Base-by-base conservation (phyloP, 306 rosid genomes). In the Carpinus fangiana region DNA sequence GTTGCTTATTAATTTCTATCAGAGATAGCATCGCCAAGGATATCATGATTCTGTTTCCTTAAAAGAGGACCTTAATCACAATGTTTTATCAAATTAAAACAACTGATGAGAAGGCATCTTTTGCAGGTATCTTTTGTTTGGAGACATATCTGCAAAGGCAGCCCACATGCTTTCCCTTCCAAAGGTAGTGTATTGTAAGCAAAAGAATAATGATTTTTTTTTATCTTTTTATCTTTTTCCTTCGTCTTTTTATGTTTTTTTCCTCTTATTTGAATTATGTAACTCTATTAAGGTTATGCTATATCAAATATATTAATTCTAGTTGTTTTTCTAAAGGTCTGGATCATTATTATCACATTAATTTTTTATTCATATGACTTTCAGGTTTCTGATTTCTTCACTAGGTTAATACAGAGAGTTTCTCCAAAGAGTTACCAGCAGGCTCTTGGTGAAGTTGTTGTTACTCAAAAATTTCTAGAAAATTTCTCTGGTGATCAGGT, bases 401-500 rank as follows among this genome's bases (percentile, higher is more conserved):
- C 97, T 20, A 95, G 92, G 88, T 80, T 95, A 79, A 90, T 95
- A 79, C 98, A 95, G 76, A 89, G 98, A 83, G 98, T 95, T 85
- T 87, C 93, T 85, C 98, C 98, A 45, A 95, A 95, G 89, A 95
- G 98, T 88, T 95, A 95, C 85, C 90, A 89, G 34, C 98, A 95
- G 87, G 98, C 98, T 84, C 71, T 8, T 48, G 97, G 34, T 20
- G 98, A 95, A 88, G 98, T 95, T 61, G 85, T 82, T 54, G 98
- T 95, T 66, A 92, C 98, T 68, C 87, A 34, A 56, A 95, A 95
- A 75, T 95, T 95, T 88, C 83, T 95, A 9, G 93, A 89, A 77
- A 95, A 95, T 85, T 95, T 95, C 83, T 85, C 90, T 1, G 98
- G 97, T 59, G 98, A 95, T 87, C 98, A 95, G 98, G 98, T 92